Percentiles rank a stretch among this genome's conserved stretches.
Evolutionary conservation across 2,329 filamentous ascomycete species (phyloP).

Genomic region (Penicillium fuscoglaucum): DNA sequence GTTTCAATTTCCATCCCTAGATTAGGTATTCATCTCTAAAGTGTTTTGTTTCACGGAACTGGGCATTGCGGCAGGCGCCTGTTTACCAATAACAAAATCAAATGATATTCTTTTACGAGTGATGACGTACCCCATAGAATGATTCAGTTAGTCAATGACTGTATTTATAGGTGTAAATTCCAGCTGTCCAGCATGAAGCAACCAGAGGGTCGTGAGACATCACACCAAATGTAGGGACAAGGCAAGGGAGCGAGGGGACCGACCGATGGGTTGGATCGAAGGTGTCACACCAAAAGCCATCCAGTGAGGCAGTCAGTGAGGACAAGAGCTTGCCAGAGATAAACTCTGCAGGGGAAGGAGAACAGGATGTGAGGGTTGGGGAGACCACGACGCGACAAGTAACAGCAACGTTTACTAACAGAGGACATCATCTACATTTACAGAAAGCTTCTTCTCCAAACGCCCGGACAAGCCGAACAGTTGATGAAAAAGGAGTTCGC

Average conservation of each 20-base stretch:
- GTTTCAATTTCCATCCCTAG: conserved; percentile 18
- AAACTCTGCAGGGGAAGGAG: too few relatives aligned
- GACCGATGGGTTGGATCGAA: too few relatives aligned
- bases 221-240: neutral
- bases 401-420: too few relatives aligned
- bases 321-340: neutral
- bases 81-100: neutral
- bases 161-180: neutral
- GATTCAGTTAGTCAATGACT: neutral
- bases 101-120: neutral
- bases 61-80: conserved; percentile 11
- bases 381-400: rapidly evolving
- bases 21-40: conserved; percentile 13
- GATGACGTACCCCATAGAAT: neutral
- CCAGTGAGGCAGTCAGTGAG: neutral
- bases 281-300: neutral
- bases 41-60: neutral
- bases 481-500: conserved; percentile 63
- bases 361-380: rapidly evolving
- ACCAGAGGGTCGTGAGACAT: neutral
- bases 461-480: conserved; percentile 50
- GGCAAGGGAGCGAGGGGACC: too few relatives aligned
- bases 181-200: neutral
- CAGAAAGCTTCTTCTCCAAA: conserved; percentile 57
- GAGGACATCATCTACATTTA: neutral